Evolutionary conservation across 2,329 filamentous ascomycete species (phyloP).

Genomic region (Beauveria sp.): DNA sequence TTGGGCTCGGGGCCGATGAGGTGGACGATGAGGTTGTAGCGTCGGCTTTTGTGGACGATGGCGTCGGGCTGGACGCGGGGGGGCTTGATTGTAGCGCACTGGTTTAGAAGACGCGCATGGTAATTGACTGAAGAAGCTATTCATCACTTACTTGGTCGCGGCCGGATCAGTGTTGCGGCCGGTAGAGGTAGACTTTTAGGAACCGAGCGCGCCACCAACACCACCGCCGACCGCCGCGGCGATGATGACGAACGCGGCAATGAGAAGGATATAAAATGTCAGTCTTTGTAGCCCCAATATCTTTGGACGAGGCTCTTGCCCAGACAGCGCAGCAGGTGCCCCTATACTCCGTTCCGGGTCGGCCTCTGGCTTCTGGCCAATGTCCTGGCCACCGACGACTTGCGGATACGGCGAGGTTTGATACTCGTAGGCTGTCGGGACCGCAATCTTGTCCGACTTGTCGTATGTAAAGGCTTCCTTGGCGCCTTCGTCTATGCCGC

Average conservation of each 20-base stretch:
- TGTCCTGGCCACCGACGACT: neutral
- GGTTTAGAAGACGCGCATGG: no score
- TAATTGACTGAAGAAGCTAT: no score
- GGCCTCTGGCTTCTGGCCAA: neutral
- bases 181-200: neutral
- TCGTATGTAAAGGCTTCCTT: neutral
- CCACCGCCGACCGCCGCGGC: slow-evolving; percentile 10
- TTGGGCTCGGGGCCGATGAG: neutral
- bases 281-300: slow-evolving; percentile 5
- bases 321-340: neutral
- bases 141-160: neutral
- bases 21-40: neutral
- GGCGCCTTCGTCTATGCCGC: neutral
- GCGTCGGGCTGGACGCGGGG: neutral
- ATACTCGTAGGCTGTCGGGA: neutral
- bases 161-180: neutral
- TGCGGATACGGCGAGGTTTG: neutral
- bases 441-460: neutral
- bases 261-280: slow-evolving; percentile 4
- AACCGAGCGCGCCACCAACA: slow-evolving; percentile 1
- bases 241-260: neutral
- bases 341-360: neutral
- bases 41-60: neutral
- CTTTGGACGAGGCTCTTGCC: neutral
- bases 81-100: no score